Evolutionary conservation across 768 basidiomycete species (phyloP).

Genomic region (Lentinus tigrinus): DNA sequence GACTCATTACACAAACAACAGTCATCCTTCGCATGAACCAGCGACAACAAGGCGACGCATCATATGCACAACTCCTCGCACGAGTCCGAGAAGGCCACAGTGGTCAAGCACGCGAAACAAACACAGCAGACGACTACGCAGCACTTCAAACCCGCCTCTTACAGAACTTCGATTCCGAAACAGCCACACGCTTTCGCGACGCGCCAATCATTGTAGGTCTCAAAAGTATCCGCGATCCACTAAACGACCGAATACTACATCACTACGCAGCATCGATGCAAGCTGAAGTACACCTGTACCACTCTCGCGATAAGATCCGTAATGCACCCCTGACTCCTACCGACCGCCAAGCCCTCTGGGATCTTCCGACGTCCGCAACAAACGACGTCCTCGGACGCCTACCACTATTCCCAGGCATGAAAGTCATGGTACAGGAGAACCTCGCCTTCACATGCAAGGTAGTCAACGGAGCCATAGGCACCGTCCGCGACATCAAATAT

Average conservation of each 20-base stretch:
- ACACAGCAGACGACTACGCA: not conserved
- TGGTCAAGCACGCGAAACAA: not conserved
- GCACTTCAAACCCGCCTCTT: not conserved
- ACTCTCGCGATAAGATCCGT: not conserved
- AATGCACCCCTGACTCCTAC: not conserved
- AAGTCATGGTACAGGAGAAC: slow-evolving; percentile 23
- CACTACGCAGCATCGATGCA: not conserved
- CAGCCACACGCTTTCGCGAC: not conserved
- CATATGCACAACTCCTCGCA: not conserved
- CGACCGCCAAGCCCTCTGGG: not conserved
- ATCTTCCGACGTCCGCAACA: not conserved
- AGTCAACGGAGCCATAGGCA: slow-evolving; percentile 21
- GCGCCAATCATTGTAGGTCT: not conserved
- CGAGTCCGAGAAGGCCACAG: not conserved
- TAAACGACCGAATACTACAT: not conserved
- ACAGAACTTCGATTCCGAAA: not conserved
- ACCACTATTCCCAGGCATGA: slow-evolving; percentile 23
- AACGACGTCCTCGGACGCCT: not conserved
- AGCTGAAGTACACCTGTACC: not conserved
- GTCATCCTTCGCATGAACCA: not conserved
- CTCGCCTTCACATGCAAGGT: not conserved
- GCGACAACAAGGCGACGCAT: not conserved
- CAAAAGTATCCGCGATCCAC: not conserved
- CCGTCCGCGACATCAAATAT: slow-evolving; percentile 3
- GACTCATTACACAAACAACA: not conserved